Conservation (phyloP, 2,329 filamentous ascomycete genomes). For the Monosporascus sp. region DNA sequence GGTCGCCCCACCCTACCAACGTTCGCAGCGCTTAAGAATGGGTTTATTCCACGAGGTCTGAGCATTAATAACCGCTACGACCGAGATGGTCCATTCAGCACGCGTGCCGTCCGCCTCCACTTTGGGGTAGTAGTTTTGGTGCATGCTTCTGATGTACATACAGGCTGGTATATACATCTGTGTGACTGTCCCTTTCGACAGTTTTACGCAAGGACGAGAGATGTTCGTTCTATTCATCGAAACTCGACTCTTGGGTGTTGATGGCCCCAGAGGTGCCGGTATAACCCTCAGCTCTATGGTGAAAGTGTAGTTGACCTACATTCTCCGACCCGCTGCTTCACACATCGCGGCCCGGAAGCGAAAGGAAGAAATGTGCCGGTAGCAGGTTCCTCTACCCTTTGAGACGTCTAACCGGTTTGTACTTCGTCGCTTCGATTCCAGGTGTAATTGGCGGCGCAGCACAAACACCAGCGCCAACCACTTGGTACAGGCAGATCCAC, state of each 20-base stretch:
- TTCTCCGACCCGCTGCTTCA: neutral
- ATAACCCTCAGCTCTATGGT: neutral
- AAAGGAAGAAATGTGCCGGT: slow-evolving; percentile 5
- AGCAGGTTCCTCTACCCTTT: slow-evolving; percentile 4
- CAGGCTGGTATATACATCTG: slow-evolving; percentile 20
- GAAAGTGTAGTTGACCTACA: too few relatives aligned
- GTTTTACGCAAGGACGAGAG: slow-evolving; percentile 5
- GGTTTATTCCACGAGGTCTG: slow-evolving; percentile 11
- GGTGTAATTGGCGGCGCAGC: neutral
- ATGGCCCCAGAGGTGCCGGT: neutral
- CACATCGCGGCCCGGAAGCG: neutral
- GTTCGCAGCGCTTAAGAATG: slow-evolving; percentile 22
- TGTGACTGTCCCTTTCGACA: slow-evolving; percentile 10
- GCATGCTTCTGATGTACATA: slow-evolving; percentile 5
- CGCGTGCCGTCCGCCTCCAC: slow-evolving; percentile 10
- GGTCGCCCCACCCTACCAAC: slow-evolving; percentile 15
- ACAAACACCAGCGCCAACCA: neutral
- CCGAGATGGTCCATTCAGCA: slow-evolving; percentile 7
- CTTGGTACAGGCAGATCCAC: neutral
- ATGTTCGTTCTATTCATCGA: slow-evolving; percentile 4
- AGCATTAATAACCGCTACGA: slow-evolving; percentile 8
- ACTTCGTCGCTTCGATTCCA: neutral
- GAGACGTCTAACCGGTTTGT: neutral
- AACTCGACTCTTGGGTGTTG: neutral
- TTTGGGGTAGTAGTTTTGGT: slow-evolving; percentile 1